phyloP scores from a whole-genome alignment of 345 rosid genomes.

The Aquilaria malaccensis region DNA sequence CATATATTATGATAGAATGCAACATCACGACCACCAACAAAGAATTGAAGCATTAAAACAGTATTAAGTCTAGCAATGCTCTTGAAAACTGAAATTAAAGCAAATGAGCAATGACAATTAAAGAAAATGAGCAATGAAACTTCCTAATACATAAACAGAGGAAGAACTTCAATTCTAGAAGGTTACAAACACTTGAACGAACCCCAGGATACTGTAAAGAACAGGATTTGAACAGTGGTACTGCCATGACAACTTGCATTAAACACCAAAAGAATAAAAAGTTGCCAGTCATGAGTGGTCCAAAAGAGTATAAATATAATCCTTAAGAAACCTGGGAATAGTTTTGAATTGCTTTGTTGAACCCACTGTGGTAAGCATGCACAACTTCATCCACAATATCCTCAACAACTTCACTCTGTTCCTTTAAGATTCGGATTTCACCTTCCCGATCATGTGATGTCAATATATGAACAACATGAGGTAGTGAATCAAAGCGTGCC shows the following conservation, averaged over 20 bases:
- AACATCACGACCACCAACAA: background rate
- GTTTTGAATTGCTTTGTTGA: slow-evolving; percentile 98
- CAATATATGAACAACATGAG: slow-evolving; percentile 91
- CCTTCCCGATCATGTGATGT: slow-evolving; percentile 93
- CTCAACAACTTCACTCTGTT: slow-evolving; percentile 91
- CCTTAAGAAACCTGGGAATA: slow-evolving; percentile 76
- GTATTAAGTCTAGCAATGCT: too few relatives aligned
- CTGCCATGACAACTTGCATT: background rate
- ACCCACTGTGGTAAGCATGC: slow-evolving; percentile 93
- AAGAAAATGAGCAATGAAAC: too few relatives aligned
- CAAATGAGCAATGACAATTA: too few relatives aligned
- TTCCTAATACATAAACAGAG: too few relatives aligned
- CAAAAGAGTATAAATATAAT: slow-evolving; percentile 8
- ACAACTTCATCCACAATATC: slow-evolving; percentile 99
- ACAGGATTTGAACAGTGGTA: too few relatives aligned
- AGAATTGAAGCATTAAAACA: too few relatives aligned
- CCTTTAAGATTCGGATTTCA: slow-evolving; percentile 67
- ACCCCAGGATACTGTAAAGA: too few relatives aligned
- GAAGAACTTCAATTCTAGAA: too few relatives aligned
- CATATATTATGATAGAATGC: background rate
- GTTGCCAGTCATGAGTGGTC: background rate
- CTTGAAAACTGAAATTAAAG: too few relatives aligned
- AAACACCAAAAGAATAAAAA: background rate
- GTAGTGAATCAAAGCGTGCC: slow-evolving; percentile 94
- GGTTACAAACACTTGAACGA: too few relatives aligned